Evolutionary conservation across 148 eudicot species (phyloP), one percentile per base, ranked within the genome.

Genomic region (Agrostemma githago): DNA sequence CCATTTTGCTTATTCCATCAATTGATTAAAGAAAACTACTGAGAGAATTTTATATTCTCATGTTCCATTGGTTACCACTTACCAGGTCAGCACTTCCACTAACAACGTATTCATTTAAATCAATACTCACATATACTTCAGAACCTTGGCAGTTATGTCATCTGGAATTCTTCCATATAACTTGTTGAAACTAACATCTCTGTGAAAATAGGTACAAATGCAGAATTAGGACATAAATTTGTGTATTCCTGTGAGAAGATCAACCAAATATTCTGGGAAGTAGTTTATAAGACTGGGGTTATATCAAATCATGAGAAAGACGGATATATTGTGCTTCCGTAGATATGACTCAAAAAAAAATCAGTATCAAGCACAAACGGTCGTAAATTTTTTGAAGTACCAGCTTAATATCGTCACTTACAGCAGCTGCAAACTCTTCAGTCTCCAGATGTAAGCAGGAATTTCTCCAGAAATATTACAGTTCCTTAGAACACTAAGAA

Each of bases 151-250:
- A 8, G 46, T 71, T 70, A 82, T 79, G 74, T 74, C 75, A 73
- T 80, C 54, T 43, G 96, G 86, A 78, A 90, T 84, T 76, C 60
- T 78, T 51, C 96, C 96, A 39, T 34, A 76, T 58, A 90, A 71
- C 58, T 76, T 83, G 79, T 90, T 90, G 83, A 86, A 90, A 77
- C 90, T 88, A 74, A 83, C 83, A 79, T 90, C 96, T 78, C 96
- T 88, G 87, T 68, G 53, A 56, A 80, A 73, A 75, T 73, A 21
- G 19, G 44, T 65, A 72, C 1, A 66, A 9, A 74, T 46, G 26
- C 42, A 76, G 37, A 5, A 71, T 74, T 67, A 79, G 40, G 1
- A 62, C 60, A 67, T 34, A 6, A 6, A 67, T 3, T 42, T 5
- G 60, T 58, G 17, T 12, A 44, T 44, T 44, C 38, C 16, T 39